phyloP scores from a whole-genome alignment of 2,329 filamentous ascomycete genomes.

The Exophiala sideris region DNA sequence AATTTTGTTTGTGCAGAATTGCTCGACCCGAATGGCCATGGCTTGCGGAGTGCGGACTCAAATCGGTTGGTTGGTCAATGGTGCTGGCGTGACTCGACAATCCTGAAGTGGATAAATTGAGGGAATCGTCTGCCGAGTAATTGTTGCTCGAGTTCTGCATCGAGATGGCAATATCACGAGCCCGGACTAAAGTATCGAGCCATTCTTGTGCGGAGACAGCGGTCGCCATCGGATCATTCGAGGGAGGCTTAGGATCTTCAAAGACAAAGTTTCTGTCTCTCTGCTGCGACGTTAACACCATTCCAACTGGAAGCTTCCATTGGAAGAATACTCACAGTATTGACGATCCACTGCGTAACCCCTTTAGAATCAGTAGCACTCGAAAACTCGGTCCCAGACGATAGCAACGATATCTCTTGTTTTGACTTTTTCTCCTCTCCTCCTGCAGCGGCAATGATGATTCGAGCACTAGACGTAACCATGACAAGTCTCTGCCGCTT shows the following conservation, averaged over 20 bases:
- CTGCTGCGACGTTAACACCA: conserved; percentile 48
- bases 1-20: conserved; percentile 42
- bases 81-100: conserved; percentile 63
- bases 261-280: conserved; percentile 88
- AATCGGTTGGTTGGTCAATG: conserved; percentile 40
- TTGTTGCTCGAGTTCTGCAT: conserved; percentile 59
- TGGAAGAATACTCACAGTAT: conserved; percentile 68
- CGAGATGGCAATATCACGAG: conserved; percentile 76
- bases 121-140: conserved; percentile 65
- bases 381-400: conserved; percentile 72
- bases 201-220: conserved; percentile 79
- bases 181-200: conserved; percentile 83
- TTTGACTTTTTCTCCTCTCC: conserved; percentile 96
- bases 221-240: conserved; percentile 59
- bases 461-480: conserved; percentile 85
- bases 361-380: conserved; percentile 83
- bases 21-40: conserved; percentile 42
- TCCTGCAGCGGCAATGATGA: conserved; percentile 84
- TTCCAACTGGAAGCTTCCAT: conserved; percentile 2
- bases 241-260: conserved; percentile 79
- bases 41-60: conserved; percentile 30
- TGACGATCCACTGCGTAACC: conserved; percentile 81
- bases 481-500: conserved; percentile 91
- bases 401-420: conserved; percentile 80
- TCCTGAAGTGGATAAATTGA: conserved; percentile 65